Percentiles rank a stretch among this genome's conserved stretches.
Conservation (phyloP, 139 green algal genomes). For the Penium margaritaceum region DNA sequence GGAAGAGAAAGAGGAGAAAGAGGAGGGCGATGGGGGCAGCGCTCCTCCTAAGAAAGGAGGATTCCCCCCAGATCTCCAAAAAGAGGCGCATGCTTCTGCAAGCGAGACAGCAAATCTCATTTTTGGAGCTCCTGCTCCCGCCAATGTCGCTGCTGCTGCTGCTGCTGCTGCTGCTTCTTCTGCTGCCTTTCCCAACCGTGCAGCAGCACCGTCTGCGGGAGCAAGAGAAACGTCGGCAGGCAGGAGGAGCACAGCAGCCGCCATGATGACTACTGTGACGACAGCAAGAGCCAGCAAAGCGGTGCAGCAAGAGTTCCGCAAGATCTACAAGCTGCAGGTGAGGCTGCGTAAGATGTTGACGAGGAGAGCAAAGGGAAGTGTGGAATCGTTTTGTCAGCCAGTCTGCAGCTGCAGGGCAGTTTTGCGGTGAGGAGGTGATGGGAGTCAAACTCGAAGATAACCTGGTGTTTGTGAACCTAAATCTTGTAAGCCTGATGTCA, state of each 20-base stretch:
- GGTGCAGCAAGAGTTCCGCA: not conserved
- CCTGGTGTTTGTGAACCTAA: not conserved
- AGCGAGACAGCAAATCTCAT: no score
- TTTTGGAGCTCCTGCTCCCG: no score
- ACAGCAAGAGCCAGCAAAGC: not conserved
- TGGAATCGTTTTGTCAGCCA: not conserved
- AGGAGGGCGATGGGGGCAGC: no score
- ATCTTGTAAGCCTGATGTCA: not conserved
- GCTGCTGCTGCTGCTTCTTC: not conserved
- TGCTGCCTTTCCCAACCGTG: not conserved
- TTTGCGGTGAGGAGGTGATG: not conserved
- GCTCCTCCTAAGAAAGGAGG: no score
- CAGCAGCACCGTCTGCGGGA: no score
- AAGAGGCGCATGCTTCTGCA: no score
- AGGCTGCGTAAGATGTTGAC: not conserved
- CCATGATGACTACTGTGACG: no score
- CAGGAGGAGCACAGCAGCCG: no score
- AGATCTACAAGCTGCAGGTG: slow-evolving; percentile 10
- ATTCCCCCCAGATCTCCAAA: no score
- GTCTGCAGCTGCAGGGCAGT: not conserved
- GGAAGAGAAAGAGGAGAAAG: no score
- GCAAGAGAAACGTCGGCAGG: no score
- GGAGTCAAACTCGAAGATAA: not conserved
- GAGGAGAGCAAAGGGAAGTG: not conserved
- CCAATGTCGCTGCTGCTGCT: not conserved